phyloP scores from a whole-genome alignment of 805 yeast genomes.

The Vanderwaltozyma polyspora region DNA sequence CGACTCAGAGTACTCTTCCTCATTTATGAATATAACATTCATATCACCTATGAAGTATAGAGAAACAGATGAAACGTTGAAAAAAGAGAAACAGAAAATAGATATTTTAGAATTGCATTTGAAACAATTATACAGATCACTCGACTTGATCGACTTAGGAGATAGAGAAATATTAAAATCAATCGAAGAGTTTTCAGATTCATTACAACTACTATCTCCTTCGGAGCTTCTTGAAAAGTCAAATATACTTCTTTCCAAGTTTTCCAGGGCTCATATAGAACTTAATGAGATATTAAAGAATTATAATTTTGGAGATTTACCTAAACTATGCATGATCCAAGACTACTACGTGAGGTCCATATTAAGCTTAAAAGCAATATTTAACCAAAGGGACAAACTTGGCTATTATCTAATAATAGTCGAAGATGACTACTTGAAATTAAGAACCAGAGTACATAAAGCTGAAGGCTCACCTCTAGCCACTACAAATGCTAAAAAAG shows the following conservation, averaged over 20 bases:
- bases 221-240: too few species aligned
- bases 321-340: constrained; percentile 75
- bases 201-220: too few species aligned
- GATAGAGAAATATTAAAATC: constrained; percentile 62
- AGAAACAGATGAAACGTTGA: constrained; percentile 73
- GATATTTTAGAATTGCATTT: constrained; percentile 67
- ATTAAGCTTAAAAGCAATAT: constrained; percentile 60
- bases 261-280: too few species aligned
- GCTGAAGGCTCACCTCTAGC: constrained; percentile 18
- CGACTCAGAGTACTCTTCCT: constrained; percentile 47
- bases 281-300: too few species aligned
- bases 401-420: constrained; percentile 37
- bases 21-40: constrained; percentile 55
- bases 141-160: constrained; percentile 66
- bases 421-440: constrained; percentile 46
- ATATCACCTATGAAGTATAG: constrained; percentile 54
- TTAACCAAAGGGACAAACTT: constrained; percentile 60
- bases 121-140: constrained; percentile 52
- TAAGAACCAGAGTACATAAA: constrained; percentile 78
- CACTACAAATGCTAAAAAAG: constrained; percentile 51
- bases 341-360: constrained; percentile 79
- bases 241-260: too few species aligned
- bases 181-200: constrained; percentile 53
- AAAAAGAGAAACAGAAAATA: constrained; percentile 54
- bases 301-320: too few species aligned